Base-by-base conservation (phyloP, 106 monocot genomes). In the Dioscorea zingiberensis region DNA sequence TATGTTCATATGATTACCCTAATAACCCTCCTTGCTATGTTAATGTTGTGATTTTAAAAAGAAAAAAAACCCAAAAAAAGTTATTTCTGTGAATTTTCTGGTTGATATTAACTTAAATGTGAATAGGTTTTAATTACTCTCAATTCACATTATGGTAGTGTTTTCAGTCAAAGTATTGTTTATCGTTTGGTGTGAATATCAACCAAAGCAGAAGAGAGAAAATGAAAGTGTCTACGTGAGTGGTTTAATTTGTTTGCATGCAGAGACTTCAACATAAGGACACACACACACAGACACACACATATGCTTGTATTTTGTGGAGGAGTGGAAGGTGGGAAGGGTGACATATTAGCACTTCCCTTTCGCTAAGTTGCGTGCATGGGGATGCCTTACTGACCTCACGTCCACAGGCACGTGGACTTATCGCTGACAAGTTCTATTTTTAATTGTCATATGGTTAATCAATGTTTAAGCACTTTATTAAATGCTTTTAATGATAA, bases 361-460 rank as follows among this genome's bases (percentile, higher is more conserved):
- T 47, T 48, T 76, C 15, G 17, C 12, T 69, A 38, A 16, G 47
- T 76, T 83, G 75, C 78, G 73, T 78, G 73, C 78, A 78, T 78
- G 78, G 62, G 68, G 63, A 57, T 8, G 47, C 55, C 15, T 58
- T 63, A 27, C 21, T 68, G 56, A 68, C 48, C 68, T 63, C 68
- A 71, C 67, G 58, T 68, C 23, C 4, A 13, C 63, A 25, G 53
- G 16, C 66, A 71, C 77, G 60, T 71, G 71, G 71, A 60, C 65
- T 55, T 44, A 56, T 21, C 56, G 3, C 56, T 56, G 19, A 2
- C 21, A 7, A 21, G 12, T 5, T 56, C 23, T 23, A 1, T 24
- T 56, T 11, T 24, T 53, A 18, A 53, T 53, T 53, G 4, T 18
- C 9, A 19, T 19, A 1, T 3, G 4, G 51, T 53, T 53, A 53